Percentiles rank a stretch among this genome's conserved stretches.
These are phyloP conservation scores for Dichotomopilus funicola DNA, from an alignment of 2,329 filamentous ascomycete species.

Conservation along the genomic window DNA sequence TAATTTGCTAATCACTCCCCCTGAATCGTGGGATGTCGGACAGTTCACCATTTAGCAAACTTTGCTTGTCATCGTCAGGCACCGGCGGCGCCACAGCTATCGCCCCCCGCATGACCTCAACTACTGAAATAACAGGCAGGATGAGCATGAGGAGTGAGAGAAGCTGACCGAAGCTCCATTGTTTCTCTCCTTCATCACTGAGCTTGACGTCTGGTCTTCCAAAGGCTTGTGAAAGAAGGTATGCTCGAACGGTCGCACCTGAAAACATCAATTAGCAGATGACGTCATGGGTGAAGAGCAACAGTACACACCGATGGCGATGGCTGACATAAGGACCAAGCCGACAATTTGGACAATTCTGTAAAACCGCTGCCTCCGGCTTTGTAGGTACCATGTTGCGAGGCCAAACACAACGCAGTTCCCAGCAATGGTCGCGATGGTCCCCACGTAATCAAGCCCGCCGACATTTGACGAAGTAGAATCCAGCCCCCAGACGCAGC, in stretches of 20 bases:
- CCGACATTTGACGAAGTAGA: constrained; percentile 24
- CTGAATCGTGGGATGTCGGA: neutral
- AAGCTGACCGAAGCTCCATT: constrained; percentile 59
- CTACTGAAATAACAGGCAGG: constrained; percentile 51
- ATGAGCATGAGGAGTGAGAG: constrained; percentile 52
- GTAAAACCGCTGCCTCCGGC: constrained; percentile 47
- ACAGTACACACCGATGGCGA: constrained; percentile 42
- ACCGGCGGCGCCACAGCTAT: constrained; percentile 19
- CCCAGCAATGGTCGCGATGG: constrained; percentile 53
- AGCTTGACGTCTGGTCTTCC: constrained; percentile 45
- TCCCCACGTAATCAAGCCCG: constrained; percentile 49
- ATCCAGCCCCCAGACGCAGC: constrained; percentile 50
- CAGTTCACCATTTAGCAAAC: constrained; percentile 12
- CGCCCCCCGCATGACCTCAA: constrained; percentile 44
- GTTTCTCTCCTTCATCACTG: constrained; percentile 45
- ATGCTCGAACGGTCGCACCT: constrained; percentile 47
- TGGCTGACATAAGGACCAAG: constrained; percentile 48
- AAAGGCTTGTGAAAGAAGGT: constrained; percentile 55
- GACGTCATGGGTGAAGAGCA: neutral
- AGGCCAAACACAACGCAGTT: constrained; percentile 53
- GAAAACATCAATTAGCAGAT: neutral
- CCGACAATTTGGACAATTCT: constrained; percentile 47
- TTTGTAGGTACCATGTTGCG: constrained; percentile 60
- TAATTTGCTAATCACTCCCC: neutral
- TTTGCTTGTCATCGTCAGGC: constrained; percentile 15